Conservation (phyloP, 805 yeast species). For the Cyberlindnera lachancei region DNA sequence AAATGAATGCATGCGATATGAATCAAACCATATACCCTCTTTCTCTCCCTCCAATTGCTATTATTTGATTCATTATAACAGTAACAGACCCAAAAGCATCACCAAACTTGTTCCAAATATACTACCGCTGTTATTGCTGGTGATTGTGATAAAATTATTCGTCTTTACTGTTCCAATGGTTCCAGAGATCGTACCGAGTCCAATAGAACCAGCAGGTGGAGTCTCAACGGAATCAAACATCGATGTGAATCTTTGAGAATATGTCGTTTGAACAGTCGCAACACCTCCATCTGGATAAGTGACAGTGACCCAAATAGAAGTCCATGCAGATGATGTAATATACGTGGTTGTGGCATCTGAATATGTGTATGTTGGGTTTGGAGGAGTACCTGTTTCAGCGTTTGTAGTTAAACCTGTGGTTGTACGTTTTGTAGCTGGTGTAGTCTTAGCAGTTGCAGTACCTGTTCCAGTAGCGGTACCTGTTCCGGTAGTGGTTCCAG, state of each 20-base stretch:
- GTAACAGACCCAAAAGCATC: constrained; percentile 13
- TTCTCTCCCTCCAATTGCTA: too few relatives aligned
- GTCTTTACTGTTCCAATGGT: constrained; percentile 54
- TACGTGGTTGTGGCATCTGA: constrained; percentile 24
- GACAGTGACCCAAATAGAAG: constrained; percentile 44
- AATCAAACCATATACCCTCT: too few relatives aligned
- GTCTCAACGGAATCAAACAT: constrained; percentile 38
- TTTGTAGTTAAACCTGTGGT: constrained; percentile 16
- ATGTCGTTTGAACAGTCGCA: constrained; percentile 41
- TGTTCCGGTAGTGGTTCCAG: constrained; percentile 3
- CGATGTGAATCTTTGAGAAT: constrained; percentile 44
- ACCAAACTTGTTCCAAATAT: constrained; percentile 13
- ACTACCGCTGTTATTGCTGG: constrained; percentile 8
- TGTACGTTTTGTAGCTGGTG: constrained; percentile 6
- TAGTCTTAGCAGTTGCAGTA: constrained; percentile 4
- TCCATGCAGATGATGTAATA: constrained; percentile 24
- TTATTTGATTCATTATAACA: constrained; percentile 11
- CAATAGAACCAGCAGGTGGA: constrained; percentile 61
- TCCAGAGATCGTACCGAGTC: constrained; percentile 71
- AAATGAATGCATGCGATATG: too few relatives aligned
- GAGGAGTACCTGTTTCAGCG: constrained; percentile 5
- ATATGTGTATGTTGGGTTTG: constrained; percentile 23
- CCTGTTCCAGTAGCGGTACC: constrained; percentile 6
- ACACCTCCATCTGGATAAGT: constrained; percentile 39
- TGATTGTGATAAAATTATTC: constrained; percentile 32